Evolutionary conservation across 2,329 filamentous ascomycete genomes (phyloP).

Genomic region (Epichloe festucae): DNA sequence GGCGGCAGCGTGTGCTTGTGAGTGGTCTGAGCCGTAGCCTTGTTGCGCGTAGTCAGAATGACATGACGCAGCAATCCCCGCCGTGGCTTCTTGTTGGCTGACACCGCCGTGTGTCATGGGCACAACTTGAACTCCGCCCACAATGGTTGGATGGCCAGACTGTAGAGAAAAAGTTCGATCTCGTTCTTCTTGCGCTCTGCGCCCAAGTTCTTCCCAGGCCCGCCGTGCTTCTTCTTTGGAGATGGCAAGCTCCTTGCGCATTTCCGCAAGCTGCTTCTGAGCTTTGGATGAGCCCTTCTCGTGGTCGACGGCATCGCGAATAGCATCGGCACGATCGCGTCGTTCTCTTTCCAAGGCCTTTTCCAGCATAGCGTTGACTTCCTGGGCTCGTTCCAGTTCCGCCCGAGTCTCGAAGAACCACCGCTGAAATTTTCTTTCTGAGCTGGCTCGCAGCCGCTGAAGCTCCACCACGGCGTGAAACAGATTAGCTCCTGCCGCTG

Average conservation of each 20-base stretch:
- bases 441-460: conserved; percentile 84
- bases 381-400: conserved; percentile 74
- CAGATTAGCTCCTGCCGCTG: conserved; percentile 87
- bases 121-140: conserved; percentile 89
- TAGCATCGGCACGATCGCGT: conserved; percentile 52
- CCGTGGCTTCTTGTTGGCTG: conserved; percentile 37
- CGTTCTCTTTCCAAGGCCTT: conserved; percentile 62
- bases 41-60: conserved; percentile 18
- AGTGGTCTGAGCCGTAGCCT: conserved; percentile 23
- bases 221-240: conserved; percentile 91
- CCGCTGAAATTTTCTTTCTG: conserved; percentile 92
- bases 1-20: conserved; percentile 30
- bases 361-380: conserved; percentile 72
- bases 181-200: conserved; percentile 84
- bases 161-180: conserved; percentile 77
- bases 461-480: conserved; percentile 97
- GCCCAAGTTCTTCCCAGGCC: conserved; percentile 93
- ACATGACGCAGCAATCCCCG: conserved; percentile 22
- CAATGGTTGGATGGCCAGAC: conserved; percentile 74
- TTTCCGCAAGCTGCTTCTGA: conserved; percentile 72
- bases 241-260: conserved; percentile 85
- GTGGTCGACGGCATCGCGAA: conserved; percentile 51
- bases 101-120: conserved; percentile 69
- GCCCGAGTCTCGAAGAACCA: conserved; percentile 95
- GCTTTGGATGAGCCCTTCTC: conserved; percentile 61